phyloP scores from a whole-genome alignment of 2,329 filamentous ascomycete genomes.

The Diaporthe aspalathi region DNA sequence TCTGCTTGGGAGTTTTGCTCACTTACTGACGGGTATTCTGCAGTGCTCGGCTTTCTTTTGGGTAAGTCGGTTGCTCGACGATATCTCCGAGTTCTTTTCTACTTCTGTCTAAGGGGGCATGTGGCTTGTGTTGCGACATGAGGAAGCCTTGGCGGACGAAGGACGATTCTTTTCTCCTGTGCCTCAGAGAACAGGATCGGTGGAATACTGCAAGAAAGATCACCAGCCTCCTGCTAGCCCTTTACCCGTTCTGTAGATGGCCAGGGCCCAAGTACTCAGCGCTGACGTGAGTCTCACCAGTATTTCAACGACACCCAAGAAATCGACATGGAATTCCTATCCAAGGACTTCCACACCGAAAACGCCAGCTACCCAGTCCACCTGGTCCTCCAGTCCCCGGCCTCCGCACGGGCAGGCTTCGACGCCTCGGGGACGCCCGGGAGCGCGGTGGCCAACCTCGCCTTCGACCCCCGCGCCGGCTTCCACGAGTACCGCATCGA shows the following conservation, averaged over 20 bases:
- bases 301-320: slow-evolving; percentile 84
- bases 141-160: neutral
- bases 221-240: neutral
- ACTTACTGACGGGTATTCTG: neutral
- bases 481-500: slow-evolving; percentile 88
- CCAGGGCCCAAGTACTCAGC: neutral
- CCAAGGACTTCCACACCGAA: slow-evolving; percentile 67
- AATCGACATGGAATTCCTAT: slow-evolving; percentile 85
- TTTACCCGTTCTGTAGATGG: too few species aligned
- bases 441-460: slow-evolving; percentile 67
- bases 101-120: too few species aligned
- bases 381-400: slow-evolving; percentile 78
- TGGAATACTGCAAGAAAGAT: neutral
- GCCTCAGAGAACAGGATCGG: neutral
- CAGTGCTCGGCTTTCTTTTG: slow-evolving; percentile 79
- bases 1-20: neutral
- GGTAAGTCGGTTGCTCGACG: too few species aligned
- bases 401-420: slow-evolving; percentile 68
- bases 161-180: neutral
- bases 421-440: slow-evolving; percentile 67
- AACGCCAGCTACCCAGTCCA: slow-evolving; percentile 71
- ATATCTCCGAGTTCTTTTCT: too few species aligned
- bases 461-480: slow-evolving; percentile 72
- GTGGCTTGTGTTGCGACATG: neutral
- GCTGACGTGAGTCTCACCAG: slow-evolving; percentile 53